Evolutionary conservation across 2,329 filamentous ascomycete genomes (phyloP), one percentile per base, ranked within the genome.

Genomic region (Amesomyces nigricolor): DNA sequence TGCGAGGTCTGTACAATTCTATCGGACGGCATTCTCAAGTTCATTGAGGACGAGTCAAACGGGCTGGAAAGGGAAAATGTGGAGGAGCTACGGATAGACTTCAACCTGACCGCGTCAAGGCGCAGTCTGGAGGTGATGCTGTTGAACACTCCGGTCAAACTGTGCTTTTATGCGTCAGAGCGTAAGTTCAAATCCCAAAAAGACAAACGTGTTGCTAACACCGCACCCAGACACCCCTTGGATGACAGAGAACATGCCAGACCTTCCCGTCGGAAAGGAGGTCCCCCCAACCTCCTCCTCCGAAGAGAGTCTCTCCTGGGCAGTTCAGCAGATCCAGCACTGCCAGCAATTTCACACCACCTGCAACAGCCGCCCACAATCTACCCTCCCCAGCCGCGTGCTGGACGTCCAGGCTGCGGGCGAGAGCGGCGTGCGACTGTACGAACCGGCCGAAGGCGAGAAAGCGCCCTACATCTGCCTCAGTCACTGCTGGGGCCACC

Each of bases 401-500:
- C 49, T 62, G 0, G 58, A 61, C 19, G 46, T 62, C 1, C 29
- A 22, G 5, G 48, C 57, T 1, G 1, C 5, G 0, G 45, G 35
- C 0, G 39, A 47, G 7, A 30, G 40, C 30, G 13, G 49, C 19
- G 49, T 61, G 11, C 59, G 58, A 0, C 47, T 62, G 38, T 40
- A 58, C 32, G 56, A 54, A 17, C 47, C 58, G 13, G n/a, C 14
- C 4, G 11, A 26, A 1, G 47, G 47, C 9, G 47, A 55, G 26
- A 40, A 22, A 3, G 47, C 37, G 39, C 44, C 43, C 1, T 64
- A 63, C 52, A 3, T 48, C 0, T 49, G 50, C 7, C 59, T 64
- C 8, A 63, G 61, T 9, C 58, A 65, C 51, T 63, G 61, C 46
- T 65, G 63, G 63, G 63, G 62, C 7, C 40, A 4, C 0, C 22